A percentile compares a stretch with the other conserved stretches of the same genome.
These are phyloP conservation scores for Biancaea sappan DNA, from an alignment of 306 rosid species.

Conservation along the genomic window DNA sequence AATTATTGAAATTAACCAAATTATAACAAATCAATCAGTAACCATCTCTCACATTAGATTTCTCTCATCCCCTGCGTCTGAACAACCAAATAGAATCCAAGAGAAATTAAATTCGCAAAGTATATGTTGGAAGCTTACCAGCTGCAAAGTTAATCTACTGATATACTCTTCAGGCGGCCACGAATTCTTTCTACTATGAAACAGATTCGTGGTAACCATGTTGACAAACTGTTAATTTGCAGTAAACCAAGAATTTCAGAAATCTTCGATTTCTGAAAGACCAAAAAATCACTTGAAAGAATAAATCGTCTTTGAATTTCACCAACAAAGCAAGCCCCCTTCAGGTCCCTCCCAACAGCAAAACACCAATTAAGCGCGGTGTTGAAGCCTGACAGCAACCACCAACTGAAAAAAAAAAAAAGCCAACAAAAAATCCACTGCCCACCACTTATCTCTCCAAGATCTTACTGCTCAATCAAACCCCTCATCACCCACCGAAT, in stretches of 20 bases:
- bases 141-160: constrained; percentile 70
- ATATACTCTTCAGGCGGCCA: constrained; percentile 97
- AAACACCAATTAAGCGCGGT: not conserved
- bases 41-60: not conserved
- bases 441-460: not conserved
- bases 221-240: constrained; percentile 22
- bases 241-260: not conserved
- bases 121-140: constrained; percentile 46
- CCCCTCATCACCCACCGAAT: not conserved
- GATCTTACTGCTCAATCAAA: constrained; percentile 23
- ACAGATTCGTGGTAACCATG: constrained; percentile 76
- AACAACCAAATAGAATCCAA: constrained; percentile 30
- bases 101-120: not conserved
- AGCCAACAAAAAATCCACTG: not conserved
- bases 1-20: constrained; percentile 20
- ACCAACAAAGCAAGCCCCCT: not conserved
- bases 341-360: not conserved
- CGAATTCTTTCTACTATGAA: constrained; percentile 85
- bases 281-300: not conserved
- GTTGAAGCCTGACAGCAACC: not conserved
- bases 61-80: not conserved
- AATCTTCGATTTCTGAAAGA: not conserved
- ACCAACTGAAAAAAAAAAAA: too few relatives aligned
- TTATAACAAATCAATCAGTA: constrained; percentile 1
- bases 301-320: not conserved